Evolutionary conservation across 768 basidiomycete genomes (phyloP), one percentile per base, ranked within the genome.

Genomic region (Pleurotus platypus): DNA sequence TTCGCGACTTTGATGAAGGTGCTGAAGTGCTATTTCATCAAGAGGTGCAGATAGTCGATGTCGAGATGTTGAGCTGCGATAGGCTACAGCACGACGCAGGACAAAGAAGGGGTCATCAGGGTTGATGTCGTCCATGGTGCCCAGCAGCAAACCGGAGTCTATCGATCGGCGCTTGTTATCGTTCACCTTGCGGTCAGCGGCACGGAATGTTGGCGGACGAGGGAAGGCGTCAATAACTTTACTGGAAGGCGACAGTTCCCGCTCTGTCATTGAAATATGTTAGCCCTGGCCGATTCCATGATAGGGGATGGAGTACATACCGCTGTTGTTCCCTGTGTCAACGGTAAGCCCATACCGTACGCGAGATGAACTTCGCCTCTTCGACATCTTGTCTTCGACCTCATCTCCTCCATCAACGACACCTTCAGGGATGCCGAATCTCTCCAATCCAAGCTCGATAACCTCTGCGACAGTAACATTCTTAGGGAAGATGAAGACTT

Each of bases 361-460:
- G 57, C 91, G 80, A 7, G 82, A 70, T 5, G 82, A 77, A 66
- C 92, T 96, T 61, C 87, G 79, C 58, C 94, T 77, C 72, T 94
- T 93, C 5, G 82, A 78, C 35, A 86, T 76, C 68, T 96, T 94
- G 67, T 98, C 96, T 70, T 99, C 97, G 1, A 99, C 83, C 65
- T 98, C 96, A 69, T 99, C 97, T 1, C 97, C 97, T 2, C 97
- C 97, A 69, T 98, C 95, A 2, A 98, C 96, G 1, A 99, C 94
- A n/a, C 95, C 97, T 39, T 97, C 96, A 37, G 83, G 75, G 56
- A 99, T 97, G 2, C 97, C 97, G 66, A 98, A 98, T 57, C 94
- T 75, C 66, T 98, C 97, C 60, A 99, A 68, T 4, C 89, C 90
- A 38, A 91, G 77, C 69, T 99, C 97, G 39, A 97, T 93, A 12